Evolutionary conservation across 2,329 filamentous ascomycete species (phyloP).

Genomic region (Sclerotinia spermophila): DNA sequence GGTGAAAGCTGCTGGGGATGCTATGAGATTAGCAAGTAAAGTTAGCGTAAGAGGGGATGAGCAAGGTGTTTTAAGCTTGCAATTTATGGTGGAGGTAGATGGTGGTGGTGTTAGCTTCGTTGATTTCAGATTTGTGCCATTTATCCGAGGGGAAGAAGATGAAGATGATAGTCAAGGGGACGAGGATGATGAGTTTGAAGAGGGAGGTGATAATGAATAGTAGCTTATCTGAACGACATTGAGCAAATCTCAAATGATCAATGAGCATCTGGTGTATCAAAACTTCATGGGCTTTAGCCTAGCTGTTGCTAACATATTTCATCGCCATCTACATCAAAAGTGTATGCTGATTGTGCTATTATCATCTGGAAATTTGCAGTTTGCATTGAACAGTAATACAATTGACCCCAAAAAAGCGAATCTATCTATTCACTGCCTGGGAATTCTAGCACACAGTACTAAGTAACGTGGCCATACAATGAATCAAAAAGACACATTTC

Average conservation of each 20-base stretch:
- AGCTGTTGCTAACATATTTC: background rate
- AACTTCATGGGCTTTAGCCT: background rate
- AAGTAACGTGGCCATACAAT: no score
- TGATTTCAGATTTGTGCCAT: constrained; percentile 79
- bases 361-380: background rate
- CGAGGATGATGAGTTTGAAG: constrained; percentile 33
- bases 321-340: background rate
- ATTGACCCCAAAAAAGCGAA: background rate
- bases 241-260: background rate
- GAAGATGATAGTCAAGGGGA: constrained; percentile 41
- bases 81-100: constrained; percentile 93
- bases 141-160: constrained; percentile 58
- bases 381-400: background rate
- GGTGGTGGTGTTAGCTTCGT: constrained; percentile 67
- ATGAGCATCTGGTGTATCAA: background rate
- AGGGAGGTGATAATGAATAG: constrained; percentile 4
- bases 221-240: background rate
- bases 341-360: background rate
- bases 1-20: constrained; percentile 78
- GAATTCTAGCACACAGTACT: background rate
- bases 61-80: constrained; percentile 87
- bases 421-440: background rate
- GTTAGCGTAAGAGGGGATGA: constrained; percentile 85
- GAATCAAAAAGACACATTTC: background rate
- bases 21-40: constrained; percentile 91